phyloP scores from a whole-genome alignment of 192 early-diverging fungal species.

The Entomortierella chlamydospora region DNA sequence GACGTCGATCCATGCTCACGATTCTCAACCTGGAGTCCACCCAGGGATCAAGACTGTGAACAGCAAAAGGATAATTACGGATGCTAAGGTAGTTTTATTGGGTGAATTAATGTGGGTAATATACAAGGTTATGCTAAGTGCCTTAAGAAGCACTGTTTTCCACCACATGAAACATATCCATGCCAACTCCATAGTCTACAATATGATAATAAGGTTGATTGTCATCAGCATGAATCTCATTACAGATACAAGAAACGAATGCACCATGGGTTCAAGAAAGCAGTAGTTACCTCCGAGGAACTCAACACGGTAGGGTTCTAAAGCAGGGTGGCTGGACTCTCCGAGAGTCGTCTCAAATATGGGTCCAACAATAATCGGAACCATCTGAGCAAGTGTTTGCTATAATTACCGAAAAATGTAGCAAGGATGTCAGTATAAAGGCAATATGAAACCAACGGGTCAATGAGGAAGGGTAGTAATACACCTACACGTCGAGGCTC shows the following conservation, averaged over 20 bases:
- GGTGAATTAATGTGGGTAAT: no score
- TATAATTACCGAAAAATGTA: neutral
- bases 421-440: neutral
- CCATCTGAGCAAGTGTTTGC: slow-evolving; percentile 18
- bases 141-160: neutral
- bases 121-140: no score
- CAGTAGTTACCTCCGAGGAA: slow-evolving; percentile 38
- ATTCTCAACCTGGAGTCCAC: no score
- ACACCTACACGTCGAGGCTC: slow-evolving; percentile 36
- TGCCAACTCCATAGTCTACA: slow-evolving; percentile 41
- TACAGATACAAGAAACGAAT: neutral
- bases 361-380: slow-evolving; percentile 47
- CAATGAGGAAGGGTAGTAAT: no score
- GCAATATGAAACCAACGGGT: no score
- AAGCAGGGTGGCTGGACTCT: slow-evolving; percentile 28
- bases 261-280: neutral
- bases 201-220: neutral
- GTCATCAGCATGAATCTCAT: no score
- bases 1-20: neutral
- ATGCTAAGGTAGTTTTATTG: no score
- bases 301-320: slow-evolving; percentile 50
- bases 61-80: no score
- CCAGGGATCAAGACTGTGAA: no score
- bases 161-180: slow-evolving; percentile 46
- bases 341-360: slow-evolving; percentile 48